Evolutionary conservation across 805 yeast genomes (phyloP).

Genomic region (Wickerhamiella alocasiicola): DNA sequence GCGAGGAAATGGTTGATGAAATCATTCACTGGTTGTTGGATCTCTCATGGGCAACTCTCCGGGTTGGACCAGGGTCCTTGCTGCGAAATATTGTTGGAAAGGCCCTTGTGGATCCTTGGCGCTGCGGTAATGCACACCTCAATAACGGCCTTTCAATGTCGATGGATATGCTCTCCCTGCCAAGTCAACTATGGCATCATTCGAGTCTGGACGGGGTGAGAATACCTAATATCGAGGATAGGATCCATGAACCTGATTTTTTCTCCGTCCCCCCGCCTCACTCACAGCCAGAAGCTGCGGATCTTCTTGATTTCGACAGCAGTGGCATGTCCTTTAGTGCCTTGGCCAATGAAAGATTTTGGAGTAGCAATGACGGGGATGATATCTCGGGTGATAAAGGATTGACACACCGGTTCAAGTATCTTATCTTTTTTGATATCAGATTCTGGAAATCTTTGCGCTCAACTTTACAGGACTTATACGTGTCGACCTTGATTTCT

Average conservation of each 20-base stretch:
- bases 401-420: constrained; percentile 36
- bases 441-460: constrained; percentile 60
- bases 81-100: constrained; percentile 40
- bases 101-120: constrained; percentile 53
- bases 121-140: constrained; percentile 31
- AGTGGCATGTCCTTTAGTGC: constrained; percentile 4
- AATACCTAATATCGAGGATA: constrained; percentile 5
- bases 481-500: constrained; percentile 51
- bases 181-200: constrained; percentile 5
- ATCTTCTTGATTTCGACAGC: neutral
- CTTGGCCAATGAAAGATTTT: neutral
- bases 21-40: constrained; percentile 55
- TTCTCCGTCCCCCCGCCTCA: constrained; percentile 10
- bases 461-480: constrained; percentile 46
- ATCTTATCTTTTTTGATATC: constrained; percentile 51
- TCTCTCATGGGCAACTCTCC: constrained; percentile 35
- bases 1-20: constrained; percentile 72
- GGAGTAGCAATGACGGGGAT: neutral
- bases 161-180: neutral
- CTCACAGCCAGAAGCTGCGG: neutral
- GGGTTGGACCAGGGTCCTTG: constrained; percentile 35
- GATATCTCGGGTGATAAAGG: neutral
- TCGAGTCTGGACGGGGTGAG: constrained; percentile 3
- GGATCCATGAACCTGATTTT: neutral
- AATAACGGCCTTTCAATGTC: constrained; percentile 1